A percentile compares a stretch with the other conserved stretches of the same genome.
Evolutionary conservation across 1,139 yeast species (phyloP).

Genomic region (Zhuliangozyma parablackwelliae): DNA sequence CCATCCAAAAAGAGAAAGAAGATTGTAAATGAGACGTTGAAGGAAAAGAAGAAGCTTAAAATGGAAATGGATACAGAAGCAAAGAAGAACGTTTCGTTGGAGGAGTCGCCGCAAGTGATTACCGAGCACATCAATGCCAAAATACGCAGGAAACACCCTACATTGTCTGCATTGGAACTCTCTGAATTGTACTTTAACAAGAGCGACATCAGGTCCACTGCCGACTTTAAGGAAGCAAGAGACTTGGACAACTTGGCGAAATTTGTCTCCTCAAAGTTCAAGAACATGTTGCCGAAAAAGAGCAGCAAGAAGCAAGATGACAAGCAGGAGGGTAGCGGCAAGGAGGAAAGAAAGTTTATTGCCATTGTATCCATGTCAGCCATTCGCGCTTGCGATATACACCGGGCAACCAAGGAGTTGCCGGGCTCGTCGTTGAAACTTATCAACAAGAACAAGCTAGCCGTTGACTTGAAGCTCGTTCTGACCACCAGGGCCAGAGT

Average conservation of each 20-base stretch:
- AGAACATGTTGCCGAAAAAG: constrained; percentile 38
- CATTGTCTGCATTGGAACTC: constrained; percentile 60
- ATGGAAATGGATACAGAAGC: constrained; percentile 54
- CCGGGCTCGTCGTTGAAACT: constrained; percentile 59
- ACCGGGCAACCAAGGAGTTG: constrained; percentile 53
- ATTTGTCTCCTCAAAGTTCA: constrained; percentile 41
- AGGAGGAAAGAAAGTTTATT: constrained; percentile 40
- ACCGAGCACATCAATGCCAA: constrained; percentile 56
- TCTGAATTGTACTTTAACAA: constrained; percentile 52
- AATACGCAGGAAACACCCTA: constrained; percentile 48
- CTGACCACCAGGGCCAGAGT: constrained; percentile 47
- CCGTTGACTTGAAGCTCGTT: constrained; percentile 53
- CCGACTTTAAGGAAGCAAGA: constrained; percentile 44
- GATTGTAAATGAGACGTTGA: constrained; percentile 28
- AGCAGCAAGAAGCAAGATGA: constrained; percentile 16
- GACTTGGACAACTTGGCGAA: constrained; percentile 42
- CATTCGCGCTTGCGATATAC: constrained; percentile 67
- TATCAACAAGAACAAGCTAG: constrained; percentile 62
- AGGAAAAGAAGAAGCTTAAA: constrained; percentile 52
- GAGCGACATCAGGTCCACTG: constrained; percentile 45
- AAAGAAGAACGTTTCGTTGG: constrained; percentile 47
- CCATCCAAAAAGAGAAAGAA: constrained; percentile 24
- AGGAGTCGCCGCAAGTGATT: constrained; percentile 48
- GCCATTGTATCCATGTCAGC: constrained; percentile 68
- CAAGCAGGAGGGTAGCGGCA: constrained; percentile 18